These are phyloP conservation scores for Gossypioides kirkii DNA, from an alignment of 345 rosid genomes.

Conservation along the genomic window DNA sequence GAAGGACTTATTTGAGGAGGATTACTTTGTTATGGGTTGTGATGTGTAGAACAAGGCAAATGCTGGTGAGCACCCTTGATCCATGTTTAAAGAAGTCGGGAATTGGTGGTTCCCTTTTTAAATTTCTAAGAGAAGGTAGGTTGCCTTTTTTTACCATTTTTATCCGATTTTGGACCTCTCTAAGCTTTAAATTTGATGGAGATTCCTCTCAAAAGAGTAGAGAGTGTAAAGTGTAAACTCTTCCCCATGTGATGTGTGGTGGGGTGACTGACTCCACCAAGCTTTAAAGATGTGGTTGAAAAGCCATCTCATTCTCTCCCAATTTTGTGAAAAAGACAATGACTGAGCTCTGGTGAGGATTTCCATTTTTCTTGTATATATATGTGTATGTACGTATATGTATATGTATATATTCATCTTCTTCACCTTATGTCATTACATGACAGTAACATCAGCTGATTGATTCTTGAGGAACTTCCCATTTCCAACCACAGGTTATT, in stretches of 20 bases:
- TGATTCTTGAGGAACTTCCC: neutral
- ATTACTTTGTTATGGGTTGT: neutral
- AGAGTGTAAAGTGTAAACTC: neutral
- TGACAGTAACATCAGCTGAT: no score
- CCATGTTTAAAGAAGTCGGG: neutral
- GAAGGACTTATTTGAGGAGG: neutral
- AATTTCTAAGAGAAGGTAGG: neutral
- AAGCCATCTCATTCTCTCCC: neutral
- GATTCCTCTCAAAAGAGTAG: neutral
- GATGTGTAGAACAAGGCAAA: neutral
- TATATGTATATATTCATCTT: no score
- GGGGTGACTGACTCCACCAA: constrained; percentile 10
- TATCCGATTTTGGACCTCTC: neutral
- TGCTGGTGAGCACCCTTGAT: neutral
- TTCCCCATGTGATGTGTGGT: constrained; percentile 4
- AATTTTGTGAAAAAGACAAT: neutral
- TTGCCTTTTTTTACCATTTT: neutral
- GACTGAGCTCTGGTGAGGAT: neutral
- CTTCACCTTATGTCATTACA: no score
- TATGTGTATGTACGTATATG: no score
- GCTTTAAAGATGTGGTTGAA: constrained; percentile 1
- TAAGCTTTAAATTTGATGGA: neutral
- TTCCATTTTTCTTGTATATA: neutral
- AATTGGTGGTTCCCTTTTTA: neutral
- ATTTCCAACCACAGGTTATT: neutral